Evolutionary conservation across 2,329 filamentous ascomycete species (phyloP).

Genomic region (Aspergillus quadricinctus): DNA sequence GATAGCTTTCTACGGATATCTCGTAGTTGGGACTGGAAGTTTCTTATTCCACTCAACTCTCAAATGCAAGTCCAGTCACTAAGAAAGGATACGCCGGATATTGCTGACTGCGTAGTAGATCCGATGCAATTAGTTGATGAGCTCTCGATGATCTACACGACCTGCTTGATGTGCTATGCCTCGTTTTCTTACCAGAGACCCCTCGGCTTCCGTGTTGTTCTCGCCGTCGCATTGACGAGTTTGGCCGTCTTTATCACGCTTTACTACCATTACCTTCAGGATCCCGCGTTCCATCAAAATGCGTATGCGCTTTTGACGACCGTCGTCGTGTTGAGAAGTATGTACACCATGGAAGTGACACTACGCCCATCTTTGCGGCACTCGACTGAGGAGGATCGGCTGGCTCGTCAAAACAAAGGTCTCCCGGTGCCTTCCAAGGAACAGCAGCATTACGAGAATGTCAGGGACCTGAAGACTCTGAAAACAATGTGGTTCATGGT

Average conservation of each 20-base stretch:
- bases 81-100: not conserved
- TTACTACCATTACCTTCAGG: conserved; percentile 76
- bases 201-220: conserved; percentile 44
- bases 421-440: conserved; percentile 40
- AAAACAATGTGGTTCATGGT: conserved; percentile 75
- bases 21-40: conserved; percentile 58
- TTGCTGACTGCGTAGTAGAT: conserved; percentile 42
- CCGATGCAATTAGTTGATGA: conserved; percentile 69
- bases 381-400: conserved; percentile 43
- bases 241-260: conserved; percentile 68
- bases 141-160: conserved; percentile 68
- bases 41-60: conserved; percentile 62
- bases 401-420: conserved; percentile 33
- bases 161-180: conserved; percentile 66
- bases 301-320: conserved; percentile 70
- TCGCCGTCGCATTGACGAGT: conserved; percentile 55
- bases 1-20: conserved; percentile 60
- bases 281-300: conserved; percentile 77
- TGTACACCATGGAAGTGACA: conserved; percentile 70
- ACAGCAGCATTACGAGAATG: conserved; percentile 47
- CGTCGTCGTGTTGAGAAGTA: conserved; percentile 65
- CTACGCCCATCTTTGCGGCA: conserved; percentile 57
- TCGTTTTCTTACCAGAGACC: conserved; percentile 69
- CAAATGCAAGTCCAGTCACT: conserved; percentile 47
- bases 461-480: conserved; percentile 54